These are phyloP conservation scores for Candida bentonensis DNA, from an alignment of 805 yeast species.

Conservation along the genomic window DNA sequence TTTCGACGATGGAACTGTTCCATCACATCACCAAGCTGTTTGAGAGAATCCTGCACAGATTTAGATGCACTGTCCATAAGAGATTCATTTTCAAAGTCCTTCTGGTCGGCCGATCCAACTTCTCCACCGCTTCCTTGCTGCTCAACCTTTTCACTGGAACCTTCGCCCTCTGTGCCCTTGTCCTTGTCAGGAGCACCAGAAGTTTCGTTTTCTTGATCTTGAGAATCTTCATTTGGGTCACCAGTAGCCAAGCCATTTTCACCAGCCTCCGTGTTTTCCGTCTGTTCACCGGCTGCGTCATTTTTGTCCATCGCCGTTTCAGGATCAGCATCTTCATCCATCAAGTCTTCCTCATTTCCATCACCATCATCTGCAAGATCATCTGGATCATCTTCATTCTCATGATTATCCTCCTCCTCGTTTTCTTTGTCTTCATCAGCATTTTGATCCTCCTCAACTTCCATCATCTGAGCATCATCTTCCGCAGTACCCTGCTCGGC, in stretches of 20 bases:
- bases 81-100: slow-evolving; percentile 20
- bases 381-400: slow-evolving; percentile 15
- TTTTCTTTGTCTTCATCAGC: slow-evolving; percentile 12
- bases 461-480: slow-evolving; percentile 17
- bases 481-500: slow-evolving; percentile 21
- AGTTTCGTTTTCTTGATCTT: slow-evolving; percentile 51
- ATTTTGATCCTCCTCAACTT: slow-evolving; percentile 16
- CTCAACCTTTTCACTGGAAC: slow-evolving; percentile 19
- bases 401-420: slow-evolving; percentile 16
- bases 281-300: slow-evolving; percentile 22
- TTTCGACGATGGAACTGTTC: slow-evolving; percentile 85
- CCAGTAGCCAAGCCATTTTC: slow-evolving; percentile 42
- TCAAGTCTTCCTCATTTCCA: slow-evolving; percentile 25
- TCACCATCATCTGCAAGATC: slow-evolving; percentile 21
- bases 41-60: slow-evolving; percentile 42
- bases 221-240: slow-evolving; percentile 62
- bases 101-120: slow-evolving; percentile 14
- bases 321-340: slow-evolving; percentile 43
- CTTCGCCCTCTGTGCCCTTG: slow-evolving; percentile 26
- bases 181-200: slow-evolving; percentile 42
- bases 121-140: slow-evolving; percentile 16
- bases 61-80: not conserved
- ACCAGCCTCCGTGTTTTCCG: slow-evolving; percentile 22
- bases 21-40: slow-evolving; percentile 81
- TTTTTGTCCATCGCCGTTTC: slow-evolving; percentile 27